Percentiles rank a stretch among this genome's conserved stretches.
These are phyloP conservation scores for Aspergillus haitiensis DNA, from an alignment of 495 filamentous ascomycete species.

Conservation along the genomic window DNA sequence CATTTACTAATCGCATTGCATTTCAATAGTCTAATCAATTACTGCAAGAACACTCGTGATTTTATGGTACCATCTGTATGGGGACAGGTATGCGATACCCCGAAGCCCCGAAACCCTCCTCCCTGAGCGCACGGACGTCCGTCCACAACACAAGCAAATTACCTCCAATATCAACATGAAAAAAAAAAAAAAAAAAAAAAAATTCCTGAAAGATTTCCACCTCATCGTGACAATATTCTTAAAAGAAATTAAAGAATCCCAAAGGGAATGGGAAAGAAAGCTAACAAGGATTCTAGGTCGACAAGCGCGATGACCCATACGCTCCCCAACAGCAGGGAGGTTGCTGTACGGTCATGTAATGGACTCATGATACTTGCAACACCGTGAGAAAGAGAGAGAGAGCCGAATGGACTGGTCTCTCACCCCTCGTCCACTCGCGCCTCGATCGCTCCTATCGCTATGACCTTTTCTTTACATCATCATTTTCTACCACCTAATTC, in stretches of 20 bases:
- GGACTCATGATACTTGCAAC: conserved; percentile 34
- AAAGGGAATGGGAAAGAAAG: not conserved
- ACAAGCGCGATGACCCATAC: conserved; percentile 94
- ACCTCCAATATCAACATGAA: too few species aligned
- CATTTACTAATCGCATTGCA: conserved; percentile 21
- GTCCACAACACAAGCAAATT: not conserved
- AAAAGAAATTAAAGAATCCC: too few species aligned
- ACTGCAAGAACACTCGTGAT: conserved; percentile 94
- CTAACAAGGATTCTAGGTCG: conserved; percentile 52
- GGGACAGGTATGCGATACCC: conserved; percentile 69
- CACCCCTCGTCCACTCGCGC: conserved; percentile 17
- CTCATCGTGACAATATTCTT: too few species aligned
- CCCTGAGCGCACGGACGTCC: not conserved
- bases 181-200: not conserved
- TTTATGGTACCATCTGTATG: conserved; percentile 98
- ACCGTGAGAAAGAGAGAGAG: too few species aligned
- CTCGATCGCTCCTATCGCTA: conserved; percentile 35
- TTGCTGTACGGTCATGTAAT: conserved; percentile 94
- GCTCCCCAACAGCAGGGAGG: conserved; percentile 85
- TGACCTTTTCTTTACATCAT: conserved; percentile 27
- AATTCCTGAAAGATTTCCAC: not conserved
- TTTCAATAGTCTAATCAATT: conserved; percentile 78
- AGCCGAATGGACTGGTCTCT: conserved; percentile 15
- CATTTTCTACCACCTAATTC: conserved; percentile 25
- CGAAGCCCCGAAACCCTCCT: not conserved